Evolutionary conservation across 179 eudicot genomes (phyloP).

Genomic region (Gypsophila paniculata): DNA sequence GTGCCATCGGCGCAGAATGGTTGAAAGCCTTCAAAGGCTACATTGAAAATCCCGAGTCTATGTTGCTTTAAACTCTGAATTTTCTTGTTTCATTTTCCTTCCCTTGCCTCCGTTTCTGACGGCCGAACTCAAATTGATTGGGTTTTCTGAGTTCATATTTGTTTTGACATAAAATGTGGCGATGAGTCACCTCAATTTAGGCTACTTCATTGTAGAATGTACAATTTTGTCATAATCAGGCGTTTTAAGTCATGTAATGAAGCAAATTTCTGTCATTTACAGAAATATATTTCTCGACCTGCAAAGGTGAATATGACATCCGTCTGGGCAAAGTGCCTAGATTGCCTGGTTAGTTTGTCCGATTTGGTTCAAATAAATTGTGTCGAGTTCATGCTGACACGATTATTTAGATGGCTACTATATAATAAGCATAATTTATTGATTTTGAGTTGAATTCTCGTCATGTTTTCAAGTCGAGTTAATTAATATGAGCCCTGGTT

Average conservation of each 20-base stretch:
- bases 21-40: slow-evolving; percentile 91
- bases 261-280: background rate
- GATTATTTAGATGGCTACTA: no score
- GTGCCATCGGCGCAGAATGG: slow-evolving; percentile 99
- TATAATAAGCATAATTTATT: no score
- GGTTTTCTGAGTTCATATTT: slow-evolving; percentile 17
- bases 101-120: background rate
- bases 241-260: background rate
- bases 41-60: slow-evolving; percentile 86
- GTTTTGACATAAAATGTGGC: background rate
- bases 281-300: background rate
- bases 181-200: background rate
- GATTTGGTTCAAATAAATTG: no score
- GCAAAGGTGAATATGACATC: no score
- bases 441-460: no score
- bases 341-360: no score
- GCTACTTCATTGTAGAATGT: background rate
- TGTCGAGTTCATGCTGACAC: no score
- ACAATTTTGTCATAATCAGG: slow-evolving; percentile 15
- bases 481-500: no score
- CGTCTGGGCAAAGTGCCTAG: no score
- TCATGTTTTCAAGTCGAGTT: no score
- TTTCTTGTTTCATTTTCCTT: background rate
- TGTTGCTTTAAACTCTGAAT: slow-evolving; percentile 56
- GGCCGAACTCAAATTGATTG: slow-evolving; percentile 6